Evolutionary conservation across 78 protist species (phyloP), one percentile per base, ranked within the genome.

Genomic region (Isochrysis galbana): DNA sequence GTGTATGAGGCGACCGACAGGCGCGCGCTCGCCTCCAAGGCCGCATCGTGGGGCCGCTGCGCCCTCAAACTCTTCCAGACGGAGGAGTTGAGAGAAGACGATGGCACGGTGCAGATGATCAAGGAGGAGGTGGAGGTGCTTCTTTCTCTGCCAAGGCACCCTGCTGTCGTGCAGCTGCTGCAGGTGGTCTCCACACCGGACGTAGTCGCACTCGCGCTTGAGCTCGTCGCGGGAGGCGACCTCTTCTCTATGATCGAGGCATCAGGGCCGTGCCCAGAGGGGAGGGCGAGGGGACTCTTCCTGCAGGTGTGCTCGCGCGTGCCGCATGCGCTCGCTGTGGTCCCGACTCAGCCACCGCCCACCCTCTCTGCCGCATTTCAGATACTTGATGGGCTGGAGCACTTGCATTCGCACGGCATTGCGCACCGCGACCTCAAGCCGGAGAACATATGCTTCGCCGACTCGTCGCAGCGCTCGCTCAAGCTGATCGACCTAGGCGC

Each of bases 361-460:
- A n/a, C n/a, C n/a, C n/a, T n/a, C n/a, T n/a, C n/a, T n/a, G n/a
- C n/a, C n/a, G n/a, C n/a, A n/a, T n/a, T n/a, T n/a, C 86, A 90
- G 77, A 36, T 90, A 17, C 44, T 90, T 54, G 42, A 10, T 21
- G 95, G 48, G 54, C 5, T 93, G 51, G 70, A 3, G 32, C 36
- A 93, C 80, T 5, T 93, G 54, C 95, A n/a, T 41, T 1, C 90
- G 47, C 10, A 10, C n/a, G 91, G 91, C 36, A 46, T 90, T 55
- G 36, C 14, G 41, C 91, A 93, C 88, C 95, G 95, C 2, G 95
- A 93, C 67, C 39, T 93, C 87, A 93, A 93, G 51, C 95, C 95
- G 4, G 95, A 93, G 67, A 93, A 93, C 51, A 1, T 89, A 45
- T 39, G 67, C 70, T 86, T 86, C 80, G 22, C 80, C 34, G 42